These are phyloP conservation scores for Graphiopsis chlorocephala DNA, from an alignment of 2,329 filamentous ascomycete genomes.

Conservation along the genomic window DNA sequence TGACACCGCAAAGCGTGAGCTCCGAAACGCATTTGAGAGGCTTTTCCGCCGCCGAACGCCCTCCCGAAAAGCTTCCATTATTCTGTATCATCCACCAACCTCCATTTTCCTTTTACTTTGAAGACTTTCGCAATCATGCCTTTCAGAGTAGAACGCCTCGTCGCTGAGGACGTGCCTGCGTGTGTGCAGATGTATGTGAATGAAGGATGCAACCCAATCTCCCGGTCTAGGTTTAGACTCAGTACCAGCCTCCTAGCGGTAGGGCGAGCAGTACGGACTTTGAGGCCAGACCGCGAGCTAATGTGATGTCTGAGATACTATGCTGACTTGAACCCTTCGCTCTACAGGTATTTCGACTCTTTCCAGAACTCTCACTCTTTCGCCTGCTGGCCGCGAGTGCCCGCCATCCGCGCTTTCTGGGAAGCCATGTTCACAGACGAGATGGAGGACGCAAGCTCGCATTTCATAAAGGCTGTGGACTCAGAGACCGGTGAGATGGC, in stretches of 20 bases:
- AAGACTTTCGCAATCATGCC: neutral
- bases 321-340: too few species aligned
- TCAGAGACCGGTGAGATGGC: slow-evolving; percentile 19
- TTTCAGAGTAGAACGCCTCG: slow-evolving; percentile 23
- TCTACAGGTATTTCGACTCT: slow-evolving; percentile 29
- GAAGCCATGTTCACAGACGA: slow-evolving; percentile 26
- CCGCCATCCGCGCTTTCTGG: slow-evolving; percentile 26
- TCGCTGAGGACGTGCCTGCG: slow-evolving; percentile 19
- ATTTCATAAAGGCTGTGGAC: slow-evolving; percentile 28
- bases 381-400: slow-evolving; percentile 28
- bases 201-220: too few species aligned
- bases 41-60: neutral
- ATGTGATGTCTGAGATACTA: too few species aligned
- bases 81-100: neutral
- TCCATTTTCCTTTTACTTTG: neutral
- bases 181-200: slow-evolving; percentile 28
- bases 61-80: neutral
- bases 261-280: too few species aligned
- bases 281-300: too few species aligned
- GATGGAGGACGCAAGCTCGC: slow-evolving; percentile 23
- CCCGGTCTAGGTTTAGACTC: too few species aligned
- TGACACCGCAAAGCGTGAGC: neutral
- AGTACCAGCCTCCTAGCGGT: too few species aligned
- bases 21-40: neutral
- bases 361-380: slow-evolving; percentile 32